Evolutionary conservation across 2,329 filamentous ascomycete species (phyloP), one percentile per base, ranked within the genome.

Genomic region (Zasmidium citrigriseum): DNA sequence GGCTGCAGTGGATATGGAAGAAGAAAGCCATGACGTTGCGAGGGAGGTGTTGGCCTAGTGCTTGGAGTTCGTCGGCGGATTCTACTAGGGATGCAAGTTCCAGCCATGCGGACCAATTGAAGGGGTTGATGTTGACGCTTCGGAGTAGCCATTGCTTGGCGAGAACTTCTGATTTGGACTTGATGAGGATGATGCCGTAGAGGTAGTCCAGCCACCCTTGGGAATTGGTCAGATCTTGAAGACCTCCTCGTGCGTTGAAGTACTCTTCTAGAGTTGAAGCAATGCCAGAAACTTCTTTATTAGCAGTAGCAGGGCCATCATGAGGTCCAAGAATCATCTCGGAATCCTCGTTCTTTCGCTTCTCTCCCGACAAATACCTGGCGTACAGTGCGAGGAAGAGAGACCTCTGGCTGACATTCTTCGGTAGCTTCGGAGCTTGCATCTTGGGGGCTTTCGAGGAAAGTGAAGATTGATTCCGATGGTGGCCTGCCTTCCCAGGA

Each of bases 31-130:
- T 89, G 67, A 99, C 89, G 71, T 96, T 96, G 67, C 91, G 88
- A 1, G 95, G 93, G 25, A 97, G 82, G 57, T 88, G 85, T 34
- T 85, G 52, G 16, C 55, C 63, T 25, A 60, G 58, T 34, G 67
- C 58, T 78, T 86, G 75, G 75, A 95, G 89, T 25, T 96, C 91
- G 74, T 97, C 92, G 9, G 89, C 83, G 29, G 89, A 87, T 34
- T 86, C 85, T 59, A 96, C 85, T 23, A 98, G 80, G 41, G 87
- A 87, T 3, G 90, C 90, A 73, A 99, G 85, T 76, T 99, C 95
- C 58, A 95, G 83, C 95, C 95, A 99, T 61, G 92, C 93, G 7
- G 92, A 91, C 95, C 95, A 99, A 71, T 98, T 96, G 84, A 93
- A 96, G 1, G 92, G 90, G 68, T 92, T 96, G 44, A 91, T 79